These are phyloP conservation scores for Jaminaea rosea DNA, from an alignment of 1,284 basidiomycete genomes.

Conservation along the genomic window DNA sequence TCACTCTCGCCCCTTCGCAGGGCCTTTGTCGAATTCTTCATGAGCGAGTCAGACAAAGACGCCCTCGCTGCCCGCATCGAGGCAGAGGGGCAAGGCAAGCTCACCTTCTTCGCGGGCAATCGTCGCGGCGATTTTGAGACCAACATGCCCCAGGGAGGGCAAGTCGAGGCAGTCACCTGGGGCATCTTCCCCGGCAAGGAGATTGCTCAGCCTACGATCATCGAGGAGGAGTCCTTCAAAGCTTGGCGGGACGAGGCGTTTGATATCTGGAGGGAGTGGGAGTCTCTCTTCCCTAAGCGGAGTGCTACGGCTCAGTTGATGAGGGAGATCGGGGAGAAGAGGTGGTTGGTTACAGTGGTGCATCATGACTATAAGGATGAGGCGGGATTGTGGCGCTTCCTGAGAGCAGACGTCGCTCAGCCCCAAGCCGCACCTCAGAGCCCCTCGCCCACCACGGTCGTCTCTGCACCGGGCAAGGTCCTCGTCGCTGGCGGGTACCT, in stretches of 20 bases:
- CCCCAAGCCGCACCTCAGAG: not conserved
- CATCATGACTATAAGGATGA: conserved; percentile 85
- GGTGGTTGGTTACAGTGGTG: conserved; percentile 87
- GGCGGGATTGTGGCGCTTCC: conserved; percentile 63
- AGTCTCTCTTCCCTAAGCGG: conserved; percentile 67
- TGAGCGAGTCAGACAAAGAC: conserved; percentile 59
- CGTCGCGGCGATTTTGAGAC: conserved; percentile 43
- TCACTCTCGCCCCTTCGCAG: too few species aligned
- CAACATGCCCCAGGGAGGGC: conserved; percentile 43
- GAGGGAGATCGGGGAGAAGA: conserved; percentile 60
- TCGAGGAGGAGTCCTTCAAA: conserved; percentile 50
- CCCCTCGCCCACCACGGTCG: conserved; percentile 50
- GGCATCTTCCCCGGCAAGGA: conserved; percentile 50
- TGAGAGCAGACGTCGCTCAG: too few species aligned
- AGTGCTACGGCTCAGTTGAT: conserved; percentile 67
- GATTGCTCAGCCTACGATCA: conserved; percentile 50
- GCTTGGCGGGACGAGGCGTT: conserved; percentile 78
- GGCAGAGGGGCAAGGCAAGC: conserved; percentile 55
- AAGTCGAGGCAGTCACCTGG: conserved; percentile 51
- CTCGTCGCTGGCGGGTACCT: conserved; percentile 55
- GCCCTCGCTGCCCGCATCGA: conserved; percentile 58
- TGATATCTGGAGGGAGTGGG: conserved; percentile 92
- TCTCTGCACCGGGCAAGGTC: conserved; percentile 91
- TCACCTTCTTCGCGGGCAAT: conserved; percentile 81
- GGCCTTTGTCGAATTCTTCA: conserved; percentile 94